Percentiles rank a stretch among this genome's conserved stretches.
These are phyloP conservation scores for Guillardia theta DNA, from an alignment of 78 protist genomes.

Conservation along the genomic window DNA sequence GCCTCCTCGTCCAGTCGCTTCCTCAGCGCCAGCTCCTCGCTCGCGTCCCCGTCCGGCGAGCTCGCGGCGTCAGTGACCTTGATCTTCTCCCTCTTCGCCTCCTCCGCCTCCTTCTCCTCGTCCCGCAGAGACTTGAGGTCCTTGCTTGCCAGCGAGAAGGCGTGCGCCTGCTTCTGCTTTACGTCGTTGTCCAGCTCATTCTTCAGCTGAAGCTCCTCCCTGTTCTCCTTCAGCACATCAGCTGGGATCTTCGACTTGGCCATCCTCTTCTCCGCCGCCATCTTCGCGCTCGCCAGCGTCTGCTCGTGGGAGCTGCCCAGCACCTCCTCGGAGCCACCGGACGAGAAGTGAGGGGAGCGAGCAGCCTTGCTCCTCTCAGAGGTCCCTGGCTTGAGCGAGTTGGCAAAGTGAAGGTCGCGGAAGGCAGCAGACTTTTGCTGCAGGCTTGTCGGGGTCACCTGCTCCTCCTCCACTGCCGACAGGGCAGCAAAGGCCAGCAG, in stretches of 20 bases:
- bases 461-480: no score
- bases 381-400: neutral
- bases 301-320: neutral
- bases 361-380: neutral
- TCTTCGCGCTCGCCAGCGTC: neutral
- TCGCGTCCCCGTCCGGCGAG: neutral
- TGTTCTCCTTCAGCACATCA: neutral
- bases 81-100: neutral
- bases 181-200: neutral
- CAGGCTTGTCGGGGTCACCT: no score
- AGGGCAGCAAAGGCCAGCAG: no score
- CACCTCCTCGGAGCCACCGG: neutral
- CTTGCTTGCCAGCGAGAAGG: neutral
- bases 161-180: neutral
- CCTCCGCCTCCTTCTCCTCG: neutral
- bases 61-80: neutral
- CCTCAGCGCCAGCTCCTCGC: neutral
- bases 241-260: neutral
- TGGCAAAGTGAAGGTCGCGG: neutral
- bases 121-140: neutral
- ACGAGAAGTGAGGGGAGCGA: neutral
- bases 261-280: neutral
- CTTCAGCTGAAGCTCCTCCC: neutral
- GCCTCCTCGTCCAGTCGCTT: neutral
- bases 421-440: no score